Evolutionary conservation across 192 early-diverging fungal genomes (phyloP).

Genomic region (Powellomyces hirtus): DNA sequence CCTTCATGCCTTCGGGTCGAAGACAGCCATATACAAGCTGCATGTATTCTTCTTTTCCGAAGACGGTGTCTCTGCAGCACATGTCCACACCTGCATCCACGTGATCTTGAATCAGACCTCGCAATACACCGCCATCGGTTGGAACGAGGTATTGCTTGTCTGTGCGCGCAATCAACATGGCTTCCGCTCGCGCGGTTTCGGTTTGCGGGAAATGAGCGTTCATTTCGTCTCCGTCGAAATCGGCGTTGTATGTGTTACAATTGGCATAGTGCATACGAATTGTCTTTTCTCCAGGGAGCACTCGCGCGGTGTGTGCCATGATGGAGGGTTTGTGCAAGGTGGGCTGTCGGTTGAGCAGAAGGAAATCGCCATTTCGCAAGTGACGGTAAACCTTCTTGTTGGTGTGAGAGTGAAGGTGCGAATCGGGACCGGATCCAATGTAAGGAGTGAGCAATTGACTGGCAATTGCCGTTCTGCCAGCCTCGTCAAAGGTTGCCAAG

Average conservation of each 20-base stretch:
- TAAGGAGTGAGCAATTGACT: constrained; percentile 73
- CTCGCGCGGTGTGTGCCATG: constrained; percentile 94
- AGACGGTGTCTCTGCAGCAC: constrained; percentile 82
- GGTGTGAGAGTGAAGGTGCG: constrained; percentile 52
- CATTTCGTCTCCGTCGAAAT: constrained; percentile 99
- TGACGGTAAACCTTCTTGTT: constrained; percentile 99
- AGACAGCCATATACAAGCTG: constrained; percentile 90
- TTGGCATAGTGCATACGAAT: constrained; percentile 98
- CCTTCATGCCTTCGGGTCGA: constrained; percentile 70
- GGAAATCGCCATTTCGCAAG: constrained; percentile 93
- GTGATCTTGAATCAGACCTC: constrained; percentile 98
- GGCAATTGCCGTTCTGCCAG: constrained; percentile 91
- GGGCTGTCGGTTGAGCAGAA: constrained; percentile 98
- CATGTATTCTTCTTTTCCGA: constrained; percentile 85
- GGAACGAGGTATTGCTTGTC: constrained; percentile 97
- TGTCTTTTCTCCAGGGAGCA: constrained; percentile 95
- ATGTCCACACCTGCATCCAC: constrained; percentile 96
- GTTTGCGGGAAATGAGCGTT: constrained; percentile 99
- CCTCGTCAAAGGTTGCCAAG: constrained; percentile 74
- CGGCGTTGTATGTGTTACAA: constrained; percentile 63
- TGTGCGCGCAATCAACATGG: constrained; percentile 90
- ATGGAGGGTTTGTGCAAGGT: constrained; percentile 99
- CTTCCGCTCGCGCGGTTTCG: constrained; percentile 94
- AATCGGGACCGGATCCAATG: constrained; percentile 16
- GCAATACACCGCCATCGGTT: constrained; percentile 92